A percentile compares a stretch with the other conserved stretches of the same genome.
phyloP scores from a whole-genome alignment of 2,329 filamentous ascomycete species.

The Ploettnerulaceae sp. region DNA sequence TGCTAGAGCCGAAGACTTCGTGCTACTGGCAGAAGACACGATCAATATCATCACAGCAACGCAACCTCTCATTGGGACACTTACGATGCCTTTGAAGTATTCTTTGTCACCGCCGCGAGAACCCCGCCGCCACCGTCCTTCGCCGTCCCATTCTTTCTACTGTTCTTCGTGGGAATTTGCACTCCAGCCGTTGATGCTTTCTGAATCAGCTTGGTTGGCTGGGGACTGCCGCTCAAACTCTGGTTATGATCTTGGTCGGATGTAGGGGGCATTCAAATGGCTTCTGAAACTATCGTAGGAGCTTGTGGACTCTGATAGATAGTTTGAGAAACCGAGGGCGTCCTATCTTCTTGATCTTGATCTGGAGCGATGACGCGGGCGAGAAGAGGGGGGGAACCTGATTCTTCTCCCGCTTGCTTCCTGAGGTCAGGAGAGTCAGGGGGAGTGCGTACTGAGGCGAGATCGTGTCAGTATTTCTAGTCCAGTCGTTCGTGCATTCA shows the following conservation, averaged over 20 bases:
- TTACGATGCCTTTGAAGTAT: slow-evolving; percentile 31
- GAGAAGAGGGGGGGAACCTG: background rate
- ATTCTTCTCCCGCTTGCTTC: slow-evolving; percentile 18
- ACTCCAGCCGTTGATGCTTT: slow-evolving; percentile 26
- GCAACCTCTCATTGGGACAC: slow-evolving; percentile 10
- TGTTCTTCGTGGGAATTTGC: slow-evolving; percentile 30
- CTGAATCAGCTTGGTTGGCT: slow-evolving; percentile 24
- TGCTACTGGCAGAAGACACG: slow-evolving; percentile 18
- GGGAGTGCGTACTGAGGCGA: slow-evolving; percentile 1
- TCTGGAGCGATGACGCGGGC: slow-evolving; percentile 10
- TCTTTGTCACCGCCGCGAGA: slow-evolving; percentile 33
- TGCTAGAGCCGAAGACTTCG: slow-evolving; percentile 20
- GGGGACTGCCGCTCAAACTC: slow-evolving; percentile 20
- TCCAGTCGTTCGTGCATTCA: background rate
- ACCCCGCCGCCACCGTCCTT: slow-evolving; percentile 30
- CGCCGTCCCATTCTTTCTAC: slow-evolving; percentile 34
- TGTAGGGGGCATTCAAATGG: slow-evolving; percentile 37
- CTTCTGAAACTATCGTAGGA: slow-evolving; percentile 3
- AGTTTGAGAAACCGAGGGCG: background rate
- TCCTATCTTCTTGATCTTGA: slow-evolving; percentile 4
- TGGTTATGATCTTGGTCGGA: slow-evolving; percentile 31
- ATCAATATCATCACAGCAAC: slow-evolving; percentile 12
- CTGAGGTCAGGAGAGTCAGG: slow-evolving; percentile 16
- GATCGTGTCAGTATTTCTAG: background rate
- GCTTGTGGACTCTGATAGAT: slow-evolving; percentile 8